Evolutionary conservation across 148 eudicot species (phyloP), one percentile per base, ranked within the genome.

Genomic region (Nepenthes gracilis): DNA sequence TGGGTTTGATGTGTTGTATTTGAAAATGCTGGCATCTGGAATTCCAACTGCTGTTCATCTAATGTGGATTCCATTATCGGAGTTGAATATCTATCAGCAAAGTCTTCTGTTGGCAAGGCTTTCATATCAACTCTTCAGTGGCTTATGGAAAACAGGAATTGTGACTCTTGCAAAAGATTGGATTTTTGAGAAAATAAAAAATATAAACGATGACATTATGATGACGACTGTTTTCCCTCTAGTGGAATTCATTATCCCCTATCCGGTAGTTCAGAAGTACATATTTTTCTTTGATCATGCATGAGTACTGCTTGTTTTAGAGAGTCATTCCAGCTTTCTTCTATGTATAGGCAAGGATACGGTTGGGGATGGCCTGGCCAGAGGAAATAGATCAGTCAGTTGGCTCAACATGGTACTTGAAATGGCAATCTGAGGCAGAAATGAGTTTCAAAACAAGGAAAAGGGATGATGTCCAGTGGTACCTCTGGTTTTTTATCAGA

Each of bases 31-130:
- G 59, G 95, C 91, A 23, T 76, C 83, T 67, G 86, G 85, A 57
- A 71, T 83, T 63, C 97, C 97, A 54, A 83, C 90, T 62, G 70
- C 78, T 65, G 82, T 90, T 70, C 95, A 83, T 62, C 74, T 84
- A 40, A 90, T 90, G 97, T 81, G 86, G 86, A 87, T 90, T 62
- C 95, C 97, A 62, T 64, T 86, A 35, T 77, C 85, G 45, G 97
- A 90, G 72, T 70, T 86, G 77, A 82, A 74, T 76, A 60, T 84
- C 64, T 58, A 60, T 57, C 90, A 84, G 63, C 90, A 82, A 67
- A 59, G 70, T 69, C 73, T 75, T 71, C 58, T 86, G 70, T 56
- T 73, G 58, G 72, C 61, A 57, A 81, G 79, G 66, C 33, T 82
- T 5, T 68, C 71, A 52, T 60, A 67, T 63, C 77, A 70, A 67